A percentile compares a stretch with the other conserved stretches of the same genome.
Evolutionary conservation across 2,329 filamentous ascomycete species (phyloP).

Genomic region (Coleophoma eucalyptorum): DNA sequence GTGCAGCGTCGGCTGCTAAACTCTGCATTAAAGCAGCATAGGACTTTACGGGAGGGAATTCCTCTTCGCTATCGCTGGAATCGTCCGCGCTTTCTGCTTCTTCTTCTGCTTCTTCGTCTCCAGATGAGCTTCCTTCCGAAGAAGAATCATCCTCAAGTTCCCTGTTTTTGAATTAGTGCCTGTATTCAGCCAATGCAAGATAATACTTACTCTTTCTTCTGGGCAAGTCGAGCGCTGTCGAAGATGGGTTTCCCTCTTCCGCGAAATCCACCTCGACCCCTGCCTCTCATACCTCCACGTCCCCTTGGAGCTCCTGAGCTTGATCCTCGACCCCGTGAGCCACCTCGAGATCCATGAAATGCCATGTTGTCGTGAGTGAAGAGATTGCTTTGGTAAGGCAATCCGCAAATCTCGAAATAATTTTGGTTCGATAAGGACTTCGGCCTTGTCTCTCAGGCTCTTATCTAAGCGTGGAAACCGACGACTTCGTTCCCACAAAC

Average conservation of each 20-base stretch:
- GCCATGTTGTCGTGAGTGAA: constrained; percentile 9
- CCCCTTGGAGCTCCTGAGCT: constrained; percentile 11
- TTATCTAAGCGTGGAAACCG: constrained; percentile 6
- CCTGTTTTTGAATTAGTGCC: constrained; percentile 11
- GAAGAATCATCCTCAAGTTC: constrained; percentile 19
- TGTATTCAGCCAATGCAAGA: neutral
- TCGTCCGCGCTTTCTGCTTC: constrained; percentile 41
- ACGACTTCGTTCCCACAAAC: too few species aligned
- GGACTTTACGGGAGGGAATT: constrained; percentile 36
- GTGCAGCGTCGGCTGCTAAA: constrained; percentile 41
- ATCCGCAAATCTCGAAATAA: too few species aligned
- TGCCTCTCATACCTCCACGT: constrained; percentile 21
- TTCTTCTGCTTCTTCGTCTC: constrained; percentile 32
- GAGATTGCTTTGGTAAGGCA: too few species aligned
- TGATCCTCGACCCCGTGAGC: constrained; percentile 3
- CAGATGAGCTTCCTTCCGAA: constrained; percentile 33
- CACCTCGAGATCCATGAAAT: constrained; percentile 11
- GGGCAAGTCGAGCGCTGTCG: constrained; percentile 40
- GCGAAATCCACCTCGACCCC: constrained; percentile 14
- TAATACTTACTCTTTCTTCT: constrained; percentile 31
- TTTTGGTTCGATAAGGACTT: too few species aligned
- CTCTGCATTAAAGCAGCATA: constrained; percentile 58
- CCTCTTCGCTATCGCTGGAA: constrained; percentile 37
- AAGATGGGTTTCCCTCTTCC: constrained; percentile 36
- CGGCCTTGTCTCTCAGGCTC: too few species aligned